Base-by-base conservation (phyloP, 352 stramenopile genomes). In the Phytophthora multivora region DNA sequence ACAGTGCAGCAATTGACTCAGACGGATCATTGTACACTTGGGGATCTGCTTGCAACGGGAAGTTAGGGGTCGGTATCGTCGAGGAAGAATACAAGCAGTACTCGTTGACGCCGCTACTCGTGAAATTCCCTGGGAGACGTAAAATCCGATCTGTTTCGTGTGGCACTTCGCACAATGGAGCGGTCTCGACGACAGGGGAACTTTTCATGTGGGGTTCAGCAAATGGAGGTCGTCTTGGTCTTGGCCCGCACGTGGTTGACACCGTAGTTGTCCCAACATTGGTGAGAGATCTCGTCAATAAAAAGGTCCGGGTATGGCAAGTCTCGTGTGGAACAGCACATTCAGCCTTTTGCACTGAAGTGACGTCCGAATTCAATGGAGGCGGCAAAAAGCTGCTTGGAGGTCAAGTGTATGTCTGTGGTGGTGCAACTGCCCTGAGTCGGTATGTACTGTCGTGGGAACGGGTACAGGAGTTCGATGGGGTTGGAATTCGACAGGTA, bases 181-280 rank as follows among this genome's bases (percentile, higher is more conserved):
- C 84, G 1, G 84, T 95, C 6, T 80, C 79, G 3, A 90, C 71
- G 2, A 30, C 69, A 1, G 83, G 88, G 0, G 81, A 93, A 57
- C 62, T 96, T 1, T 96, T 93, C 53, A 91, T 95, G 83, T 96
- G 86, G 86, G 95, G 94, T 12, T 97, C 88, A 50, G 88, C 90
- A 13, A 96, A 98, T 66, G 93, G 93, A 25, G 95, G 95, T 0
- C 80, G 94, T 0, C 77, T 98, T 15, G 95, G 95, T 0, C 81
- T 98, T 33, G 93, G 93, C 3, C 15, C 63, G 0, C 54, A 89
- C 2, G 72, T 88, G n/a, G 68, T 84, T 3, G 80, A 89, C 48
- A 75, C 75, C 5, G 68, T 93, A 6, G 86, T 81, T 31, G 75
- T 85, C 11, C 92, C 94, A 2, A 90, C 82, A 9, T 63, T 97